Percentiles rank a stretch among this genome's conserved stretches.
These are phyloP conservation scores for Trichoderma orchidacearum DNA, from an alignment of 495 filamentous ascomycete species.

Conservation along the genomic window DNA sequence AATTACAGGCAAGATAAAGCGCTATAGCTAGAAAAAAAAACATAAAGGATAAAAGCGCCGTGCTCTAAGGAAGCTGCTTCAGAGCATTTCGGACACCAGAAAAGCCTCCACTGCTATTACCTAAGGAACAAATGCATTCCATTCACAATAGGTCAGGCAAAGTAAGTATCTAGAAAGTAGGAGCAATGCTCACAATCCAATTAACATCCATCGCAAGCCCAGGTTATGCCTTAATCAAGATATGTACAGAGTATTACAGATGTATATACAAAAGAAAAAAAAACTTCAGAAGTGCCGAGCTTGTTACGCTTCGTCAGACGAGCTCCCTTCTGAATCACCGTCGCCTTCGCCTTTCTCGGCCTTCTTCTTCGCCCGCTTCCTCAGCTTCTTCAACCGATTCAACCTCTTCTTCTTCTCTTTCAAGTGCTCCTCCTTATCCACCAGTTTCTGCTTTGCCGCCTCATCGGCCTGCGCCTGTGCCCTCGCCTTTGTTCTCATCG, in stretches of 20 bases:
- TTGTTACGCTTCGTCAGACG: background rate
- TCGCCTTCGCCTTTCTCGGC: constrained; percentile 26
- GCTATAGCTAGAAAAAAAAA: background rate
- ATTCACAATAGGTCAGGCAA: too few species aligned
- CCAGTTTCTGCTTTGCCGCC: constrained; percentile 10
- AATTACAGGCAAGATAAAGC: too few species aligned
- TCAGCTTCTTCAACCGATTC: constrained; percentile 38
- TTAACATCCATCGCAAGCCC: too few species aligned
- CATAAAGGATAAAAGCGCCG: too few species aligned
- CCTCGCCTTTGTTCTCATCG: constrained; percentile 22
- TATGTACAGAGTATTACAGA: background rate
- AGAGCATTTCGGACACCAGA: too few species aligned
- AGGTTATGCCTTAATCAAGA: too few species aligned
- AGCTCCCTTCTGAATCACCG: background rate
- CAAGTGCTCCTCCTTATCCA: constrained; percentile 32
- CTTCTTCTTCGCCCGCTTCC: constrained; percentile 33
- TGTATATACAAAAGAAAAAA: background rate
- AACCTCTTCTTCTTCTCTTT: constrained; percentile 39
- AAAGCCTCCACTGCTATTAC: too few species aligned
- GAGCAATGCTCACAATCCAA: too few species aligned
- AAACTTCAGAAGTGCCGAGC: background rate
- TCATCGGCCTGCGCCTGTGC: constrained; percentile 16
- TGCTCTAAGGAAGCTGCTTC: too few species aligned
- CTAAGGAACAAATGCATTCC: too few species aligned
- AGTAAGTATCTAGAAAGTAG: too few species aligned